Evolutionary conservation across 108 stramenopile species (phyloP).

Genomic region (Skeletonema potamos): DNA sequence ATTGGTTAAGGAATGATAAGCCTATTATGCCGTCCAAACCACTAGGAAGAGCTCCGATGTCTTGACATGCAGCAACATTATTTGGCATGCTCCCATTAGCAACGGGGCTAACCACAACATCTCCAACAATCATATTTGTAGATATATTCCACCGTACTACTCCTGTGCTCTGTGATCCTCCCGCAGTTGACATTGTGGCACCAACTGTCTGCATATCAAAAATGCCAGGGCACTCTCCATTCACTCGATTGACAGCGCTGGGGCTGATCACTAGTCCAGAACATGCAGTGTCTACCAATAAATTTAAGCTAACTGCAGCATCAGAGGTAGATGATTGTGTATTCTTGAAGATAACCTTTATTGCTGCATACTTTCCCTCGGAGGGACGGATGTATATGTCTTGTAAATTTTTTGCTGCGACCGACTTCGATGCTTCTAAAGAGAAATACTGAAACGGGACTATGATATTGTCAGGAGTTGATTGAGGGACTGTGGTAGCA

Average conservation of each 20-base stretch:
- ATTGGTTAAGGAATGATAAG: constrained; percentile 70
- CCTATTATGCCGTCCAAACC: constrained; percentile 79
- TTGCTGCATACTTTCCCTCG: constrained; percentile 58
- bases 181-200: constrained; percentile 73
- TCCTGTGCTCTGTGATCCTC: constrained; percentile 36
- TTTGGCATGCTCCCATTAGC: constrained; percentile 6
- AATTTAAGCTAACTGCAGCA: constrained; percentile 18
- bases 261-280: constrained; percentile 72
- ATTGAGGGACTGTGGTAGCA: background rate
- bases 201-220: constrained; percentile 26
- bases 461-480: constrained; percentile 12
- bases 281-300: constrained; percentile 86
- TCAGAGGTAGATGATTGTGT: constrained; percentile 3
- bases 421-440: constrained; percentile 41
- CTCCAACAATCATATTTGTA: constrained; percentile 42
- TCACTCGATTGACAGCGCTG: constrained; percentile 42
- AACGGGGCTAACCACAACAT: constrained; percentile 5
- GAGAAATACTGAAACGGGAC: constrained; percentile 27
- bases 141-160: constrained; percentile 56
- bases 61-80: constrained; percentile 63
- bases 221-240: constrained; percentile 24
- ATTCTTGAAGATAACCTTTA: constrained; percentile 35
- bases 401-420: constrained; percentile 45
- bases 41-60: constrained; percentile 71
- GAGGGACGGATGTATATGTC: constrained; percentile 46